Base-by-base conservation (phyloP, 768 basidiomycete genomes). In the Mycena latifolia region DNA sequence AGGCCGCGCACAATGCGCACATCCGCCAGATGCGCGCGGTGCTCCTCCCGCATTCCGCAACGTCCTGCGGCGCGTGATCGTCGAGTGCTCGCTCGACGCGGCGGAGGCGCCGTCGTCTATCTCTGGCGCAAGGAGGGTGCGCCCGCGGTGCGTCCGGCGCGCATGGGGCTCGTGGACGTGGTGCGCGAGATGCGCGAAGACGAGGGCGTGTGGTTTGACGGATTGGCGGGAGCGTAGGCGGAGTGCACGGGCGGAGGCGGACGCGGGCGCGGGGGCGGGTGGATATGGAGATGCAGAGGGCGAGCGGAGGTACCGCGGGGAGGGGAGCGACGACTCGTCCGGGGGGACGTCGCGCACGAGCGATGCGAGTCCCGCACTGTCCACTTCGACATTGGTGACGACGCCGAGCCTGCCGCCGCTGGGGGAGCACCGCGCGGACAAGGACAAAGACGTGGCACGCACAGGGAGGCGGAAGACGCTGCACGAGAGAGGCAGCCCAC, bases 361-460 rank as follows among this genome's bases (percentile, higher is more conserved):
- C 47, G 82, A 82, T 54, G 92, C 92, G 22, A 92, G 91, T 67
- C 92, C 92, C 0, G 91, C 92, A 3, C 73, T 92, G 28, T 92
- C 90, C 14, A 90, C 90, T 1, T 86, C 89, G 10, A 93, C 92
- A 8, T 72, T 93, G 33, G 89, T 89, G 66, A 93, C 92, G n/a
- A 92, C 92, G 9, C 92, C 92, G 0, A 91, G 89, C 2, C 92
- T 92, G 0, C 89, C 91, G 0, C 91, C 91, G 28, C 71, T 76
- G n/a, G n/a, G n/a, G 2, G 74, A 72, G 2, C 73, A 72, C 18
- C 69, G 68, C 24, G 72, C 70, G 9, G 78, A 73, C 22, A 72
- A 75, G 45, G 76, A 77, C 59, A 79, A 79, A 63, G 77, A 77
- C 78, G 55, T n/a, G n/a, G n/a, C n/a, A n/a, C n/a, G n/a, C n/a